Conservation (phyloP, 1,139 yeast genomes). For the Sugiyamaella japonica region DNA sequence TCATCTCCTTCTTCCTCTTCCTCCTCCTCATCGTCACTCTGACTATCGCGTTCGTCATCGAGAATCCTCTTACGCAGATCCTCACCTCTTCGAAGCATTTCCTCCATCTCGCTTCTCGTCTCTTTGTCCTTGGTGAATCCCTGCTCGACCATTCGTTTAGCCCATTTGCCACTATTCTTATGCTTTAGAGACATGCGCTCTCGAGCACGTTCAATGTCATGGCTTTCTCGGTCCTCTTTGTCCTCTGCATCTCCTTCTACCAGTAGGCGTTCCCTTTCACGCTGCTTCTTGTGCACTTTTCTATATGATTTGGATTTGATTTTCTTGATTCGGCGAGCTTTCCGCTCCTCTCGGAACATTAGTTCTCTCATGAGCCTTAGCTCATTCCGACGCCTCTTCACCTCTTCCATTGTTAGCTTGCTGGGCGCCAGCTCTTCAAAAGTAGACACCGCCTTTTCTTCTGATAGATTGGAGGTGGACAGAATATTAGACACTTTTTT, state of each 20-base stretch:
- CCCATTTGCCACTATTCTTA: conserved; percentile 83
- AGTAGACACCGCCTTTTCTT: conserved; percentile 73
- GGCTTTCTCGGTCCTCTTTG: conserved; percentile 51
- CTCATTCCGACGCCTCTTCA: conserved; percentile 75
- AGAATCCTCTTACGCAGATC: conserved; percentile 68
- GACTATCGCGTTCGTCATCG: conserved; percentile 61
- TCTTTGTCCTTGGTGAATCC: conserved; percentile 86
- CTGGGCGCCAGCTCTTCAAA: conserved; percentile 80
- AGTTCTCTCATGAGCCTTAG: conserved; percentile 90
- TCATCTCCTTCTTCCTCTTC: conserved; percentile 48
- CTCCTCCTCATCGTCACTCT: conserved; percentile 45
- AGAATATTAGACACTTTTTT: conserved; percentile 61
- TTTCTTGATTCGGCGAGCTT: conserved; percentile 87
- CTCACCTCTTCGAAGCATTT: conserved; percentile 88
- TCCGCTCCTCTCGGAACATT: conserved; percentile 92
- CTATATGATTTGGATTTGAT: conserved; percentile 91
- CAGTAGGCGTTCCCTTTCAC: conserved; percentile 64
- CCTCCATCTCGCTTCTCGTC: conserved; percentile 87
- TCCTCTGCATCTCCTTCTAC: conserved; percentile 57
- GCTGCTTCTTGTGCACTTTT: conserved; percentile 82
- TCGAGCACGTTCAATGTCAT: conserved; percentile 78
- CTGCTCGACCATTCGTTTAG: conserved; percentile 82
- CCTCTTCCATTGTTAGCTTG: conserved; percentile 78
- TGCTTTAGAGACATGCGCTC: conserved; percentile 93
- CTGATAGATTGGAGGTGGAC: conserved; percentile 62